Conservation (phyloP, 306 rosid species). For the Adenanthera pavonina region DNA sequence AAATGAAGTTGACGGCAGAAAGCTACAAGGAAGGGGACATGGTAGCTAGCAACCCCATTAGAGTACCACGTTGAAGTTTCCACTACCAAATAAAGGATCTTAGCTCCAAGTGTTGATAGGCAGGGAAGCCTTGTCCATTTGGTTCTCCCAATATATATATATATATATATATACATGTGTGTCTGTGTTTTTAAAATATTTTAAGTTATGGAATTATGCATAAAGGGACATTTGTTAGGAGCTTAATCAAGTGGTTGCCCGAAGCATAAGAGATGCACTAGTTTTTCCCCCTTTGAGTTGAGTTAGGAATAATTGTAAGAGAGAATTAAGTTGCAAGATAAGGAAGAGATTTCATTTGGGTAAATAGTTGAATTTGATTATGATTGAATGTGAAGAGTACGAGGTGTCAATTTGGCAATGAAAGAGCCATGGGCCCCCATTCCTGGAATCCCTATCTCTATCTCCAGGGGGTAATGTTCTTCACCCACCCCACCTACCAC, state of each 20-base stretch:
- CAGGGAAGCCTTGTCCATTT: slow-evolving; percentile 42
- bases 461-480: too few relatives aligned
- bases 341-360: too few relatives aligned
- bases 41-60: neutral
- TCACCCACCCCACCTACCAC: too few relatives aligned
- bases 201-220: too few relatives aligned
- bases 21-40: slow-evolving; percentile 6
- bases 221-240: too few relatives aligned
- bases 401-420: slow-evolving; percentile 6
- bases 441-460: slow-evolving; percentile 8
- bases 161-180: too few relatives aligned
- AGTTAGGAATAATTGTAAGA: too few relatives aligned
- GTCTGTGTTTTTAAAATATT: neutral
- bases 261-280: too few relatives aligned
- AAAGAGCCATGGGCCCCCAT: slow-evolving; percentile 37
- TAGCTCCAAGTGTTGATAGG: slow-evolving; percentile 39
- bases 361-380: too few relatives aligned
- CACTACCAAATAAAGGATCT: slow-evolving; percentile 22
- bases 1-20: slow-evolving; percentile 40
- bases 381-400: slow-evolving; percentile 16
- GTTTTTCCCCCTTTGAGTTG: too few relatives aligned
- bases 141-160: slow-evolving; percentile 34
- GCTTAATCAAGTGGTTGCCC: too few relatives aligned
- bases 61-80: slow-evolving; percentile 39
- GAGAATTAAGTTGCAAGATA: too few relatives aligned